These are phyloP conservation scores for Bipolaris victoriae DNA, from an alignment of 2,329 filamentous ascomycete species.

Conservation along the genomic window DNA sequence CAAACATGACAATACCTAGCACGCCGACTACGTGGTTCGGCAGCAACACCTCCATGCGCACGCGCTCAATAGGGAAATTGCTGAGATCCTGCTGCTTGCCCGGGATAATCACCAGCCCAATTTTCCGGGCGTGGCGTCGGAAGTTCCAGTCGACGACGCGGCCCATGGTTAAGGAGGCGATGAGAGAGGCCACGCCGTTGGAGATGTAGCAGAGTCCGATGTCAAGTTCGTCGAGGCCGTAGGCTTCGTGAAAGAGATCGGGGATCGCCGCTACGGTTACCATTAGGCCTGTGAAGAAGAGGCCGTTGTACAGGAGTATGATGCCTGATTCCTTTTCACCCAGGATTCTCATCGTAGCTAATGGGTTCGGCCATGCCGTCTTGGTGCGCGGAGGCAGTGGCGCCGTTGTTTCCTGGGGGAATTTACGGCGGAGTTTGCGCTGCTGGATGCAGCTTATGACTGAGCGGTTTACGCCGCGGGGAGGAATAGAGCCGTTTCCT, in stretches of 20 bases:
- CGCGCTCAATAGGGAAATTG: slow-evolving; percentile 58
- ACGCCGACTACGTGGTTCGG: slow-evolving; percentile 45
- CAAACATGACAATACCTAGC: slow-evolving; percentile 48
- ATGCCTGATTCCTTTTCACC: slow-evolving; percentile 42
- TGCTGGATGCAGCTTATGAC: slow-evolving; percentile 38
- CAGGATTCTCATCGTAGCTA: slow-evolving; percentile 37
- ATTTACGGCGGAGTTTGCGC: slow-evolving; percentile 25
- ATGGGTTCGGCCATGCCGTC: slow-evolving; percentile 34
- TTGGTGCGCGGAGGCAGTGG: slow-evolving; percentile 22
- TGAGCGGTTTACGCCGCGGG: slow-evolving; percentile 41
- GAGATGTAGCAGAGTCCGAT: slow-evolving; percentile 43
- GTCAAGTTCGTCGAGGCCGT: slow-evolving; percentile 38
- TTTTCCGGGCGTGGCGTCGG: slow-evolving; percentile 65
- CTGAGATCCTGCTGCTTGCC: slow-evolving; percentile 62
- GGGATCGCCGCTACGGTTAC: slow-evolving; percentile 35
- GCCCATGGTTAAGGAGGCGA: slow-evolving; percentile 38
- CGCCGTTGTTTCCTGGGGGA: neutral
- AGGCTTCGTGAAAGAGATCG: slow-evolving; percentile 34
- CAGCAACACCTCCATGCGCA: slow-evolving; percentile 50
- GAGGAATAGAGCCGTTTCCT: slow-evolving; percentile 48
- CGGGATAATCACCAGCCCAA: slow-evolving; percentile 66
- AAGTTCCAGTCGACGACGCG: slow-evolving; percentile 74
- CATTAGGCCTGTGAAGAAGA: slow-evolving; percentile 46
- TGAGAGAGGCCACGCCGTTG: slow-evolving; percentile 34
- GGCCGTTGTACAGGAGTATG: slow-evolving; percentile 39